Evolutionary conservation across 306 rosid species (phyloP).

Genomic region (Oxytropis ochrocephala): DNA sequence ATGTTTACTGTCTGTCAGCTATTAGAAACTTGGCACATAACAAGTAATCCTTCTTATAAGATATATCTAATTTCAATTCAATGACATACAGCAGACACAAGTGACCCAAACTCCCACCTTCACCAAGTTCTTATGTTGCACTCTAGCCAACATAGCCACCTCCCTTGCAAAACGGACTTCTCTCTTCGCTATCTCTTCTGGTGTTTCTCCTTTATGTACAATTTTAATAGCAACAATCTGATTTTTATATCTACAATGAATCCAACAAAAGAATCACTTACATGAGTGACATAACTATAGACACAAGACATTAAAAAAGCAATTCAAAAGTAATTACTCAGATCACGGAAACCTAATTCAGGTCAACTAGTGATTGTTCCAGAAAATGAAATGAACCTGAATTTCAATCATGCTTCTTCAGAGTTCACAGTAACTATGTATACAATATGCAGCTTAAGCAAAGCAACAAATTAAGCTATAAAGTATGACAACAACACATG

Average conservation of each 20-base stretch:
- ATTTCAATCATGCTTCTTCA: neutral
- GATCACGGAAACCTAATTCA: constrained; percentile 19
- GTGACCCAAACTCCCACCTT: constrained; percentile 51
- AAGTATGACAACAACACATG: neutral
- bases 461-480: neutral
- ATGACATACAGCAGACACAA: neutral
- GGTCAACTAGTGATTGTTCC: constrained; percentile 6
- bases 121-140: constrained; percentile 88
- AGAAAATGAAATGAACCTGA: constrained; percentile 19
- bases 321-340: neutral
- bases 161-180: constrained; percentile 85
- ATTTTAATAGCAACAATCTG: constrained; percentile 85
- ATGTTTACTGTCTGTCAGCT: constrained; percentile 21
- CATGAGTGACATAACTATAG: constrained; percentile 11
- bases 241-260: constrained; percentile 60
- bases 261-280: constrained; percentile 12
- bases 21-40: constrained; percentile 20
- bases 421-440: neutral
- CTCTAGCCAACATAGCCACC: constrained; percentile 84
- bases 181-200: constrained; percentile 65
- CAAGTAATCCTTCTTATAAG: constrained; percentile 1
- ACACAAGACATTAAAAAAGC: neutral
- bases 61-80: constrained; percentile 8
- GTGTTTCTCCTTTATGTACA: constrained; percentile 71
- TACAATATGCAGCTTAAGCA: neutral